Conservation (phyloP, 257 asterid genomes). For the Jacaranda mimosifolia region DNA sequence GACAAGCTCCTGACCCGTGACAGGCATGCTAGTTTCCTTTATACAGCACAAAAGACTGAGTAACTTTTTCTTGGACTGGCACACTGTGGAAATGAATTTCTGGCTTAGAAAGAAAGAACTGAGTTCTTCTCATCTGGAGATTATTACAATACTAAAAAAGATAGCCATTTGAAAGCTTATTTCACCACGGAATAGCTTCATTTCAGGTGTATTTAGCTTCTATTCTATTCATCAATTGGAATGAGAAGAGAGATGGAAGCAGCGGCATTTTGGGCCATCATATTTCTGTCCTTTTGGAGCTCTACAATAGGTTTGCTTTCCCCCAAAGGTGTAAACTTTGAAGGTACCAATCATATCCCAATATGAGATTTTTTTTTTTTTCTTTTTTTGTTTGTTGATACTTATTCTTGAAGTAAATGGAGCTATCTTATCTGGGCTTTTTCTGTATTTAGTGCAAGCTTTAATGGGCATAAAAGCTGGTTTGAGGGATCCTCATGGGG, state of each 20-base stretch:
- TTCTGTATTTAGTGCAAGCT: conserved; percentile 79
- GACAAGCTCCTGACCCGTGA: conserved; percentile 79
- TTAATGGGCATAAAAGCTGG: conserved; percentile 79
- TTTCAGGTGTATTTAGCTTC: conserved; percentile 21
- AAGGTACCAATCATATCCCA: conserved; percentile 58
- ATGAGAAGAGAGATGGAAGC: conserved; percentile 45
- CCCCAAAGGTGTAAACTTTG: conserved; percentile 96
- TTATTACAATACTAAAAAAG: conserved; percentile 28
- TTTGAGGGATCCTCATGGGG: conserved; percentile 89
- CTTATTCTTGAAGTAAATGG: neutral
- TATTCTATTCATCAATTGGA: conserved; percentile 34
- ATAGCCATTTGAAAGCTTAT: conserved; percentile 20
- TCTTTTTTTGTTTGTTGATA: too few species aligned
- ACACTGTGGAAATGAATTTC: conserved; percentile 45
- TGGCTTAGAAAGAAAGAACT: conserved; percentile 48
- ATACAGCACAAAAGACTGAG: conserved; percentile 53
- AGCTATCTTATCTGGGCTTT: neutral
- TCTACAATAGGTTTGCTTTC: conserved; percentile 72
- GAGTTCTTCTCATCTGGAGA: conserved; percentile 39
- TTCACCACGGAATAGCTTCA: conserved; percentile 26
- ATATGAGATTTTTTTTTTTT: neutral
- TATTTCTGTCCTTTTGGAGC: conserved; percentile 52
- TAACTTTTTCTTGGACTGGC: conserved; percentile 52
- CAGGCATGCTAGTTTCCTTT: conserved; percentile 85
- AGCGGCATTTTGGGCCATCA: conserved; percentile 46